These are phyloP conservation scores for Sporisorium sorghi DNA, from an alignment of 1,284 basidiomycete species.

Conservation along the genomic window DNA sequence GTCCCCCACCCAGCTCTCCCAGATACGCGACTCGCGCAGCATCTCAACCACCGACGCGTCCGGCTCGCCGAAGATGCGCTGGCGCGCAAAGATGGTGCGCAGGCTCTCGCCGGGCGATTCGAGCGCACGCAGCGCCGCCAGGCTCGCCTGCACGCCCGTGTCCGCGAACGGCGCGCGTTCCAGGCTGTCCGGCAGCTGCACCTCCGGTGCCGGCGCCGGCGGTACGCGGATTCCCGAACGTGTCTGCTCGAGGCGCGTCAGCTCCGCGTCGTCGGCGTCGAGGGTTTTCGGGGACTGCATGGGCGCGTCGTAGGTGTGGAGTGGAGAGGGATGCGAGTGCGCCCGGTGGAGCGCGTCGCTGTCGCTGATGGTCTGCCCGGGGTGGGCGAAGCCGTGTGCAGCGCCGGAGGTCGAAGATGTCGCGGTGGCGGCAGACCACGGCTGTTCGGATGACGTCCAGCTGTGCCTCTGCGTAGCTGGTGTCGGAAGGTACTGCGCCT, in stretches of 20 bases:
- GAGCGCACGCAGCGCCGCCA: slow-evolving; percentile 39
- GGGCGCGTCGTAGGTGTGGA: too few species aligned
- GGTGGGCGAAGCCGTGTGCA: slow-evolving; percentile 5
- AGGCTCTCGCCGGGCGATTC: slow-evolving; percentile 39
- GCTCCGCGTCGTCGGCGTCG: slow-evolving; percentile 8
- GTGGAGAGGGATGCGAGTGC: neutral
- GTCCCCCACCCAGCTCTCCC: slow-evolving; percentile 1
- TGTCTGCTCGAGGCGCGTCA: slow-evolving; percentile 16
- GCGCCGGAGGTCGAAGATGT: slow-evolving; percentile 2
- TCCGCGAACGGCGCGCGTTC: slow-evolving; percentile 37
- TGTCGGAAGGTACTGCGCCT: neutral
- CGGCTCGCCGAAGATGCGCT: slow-evolving; percentile 37
- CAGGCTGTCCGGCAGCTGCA: neutral
- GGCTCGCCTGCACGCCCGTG: slow-evolving; percentile 45
- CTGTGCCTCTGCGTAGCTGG: slow-evolving; percentile 10
- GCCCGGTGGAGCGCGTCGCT: neutral
- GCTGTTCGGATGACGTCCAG: slow-evolving; percentile 26
- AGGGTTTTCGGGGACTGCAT: neutral
- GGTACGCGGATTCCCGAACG: slow-evolving; percentile 15
- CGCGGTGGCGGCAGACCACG: slow-evolving; percentile 14
- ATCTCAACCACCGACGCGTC: slow-evolving; percentile 16
- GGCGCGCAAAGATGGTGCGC: slow-evolving; percentile 37
- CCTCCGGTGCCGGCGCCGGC: neutral
- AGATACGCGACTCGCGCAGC: slow-evolving; percentile 11
- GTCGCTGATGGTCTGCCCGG: neutral